Evolutionary conservation across 768 basidiomycete species (phyloP).

Genomic region (Phylloporus sp.): DNA sequence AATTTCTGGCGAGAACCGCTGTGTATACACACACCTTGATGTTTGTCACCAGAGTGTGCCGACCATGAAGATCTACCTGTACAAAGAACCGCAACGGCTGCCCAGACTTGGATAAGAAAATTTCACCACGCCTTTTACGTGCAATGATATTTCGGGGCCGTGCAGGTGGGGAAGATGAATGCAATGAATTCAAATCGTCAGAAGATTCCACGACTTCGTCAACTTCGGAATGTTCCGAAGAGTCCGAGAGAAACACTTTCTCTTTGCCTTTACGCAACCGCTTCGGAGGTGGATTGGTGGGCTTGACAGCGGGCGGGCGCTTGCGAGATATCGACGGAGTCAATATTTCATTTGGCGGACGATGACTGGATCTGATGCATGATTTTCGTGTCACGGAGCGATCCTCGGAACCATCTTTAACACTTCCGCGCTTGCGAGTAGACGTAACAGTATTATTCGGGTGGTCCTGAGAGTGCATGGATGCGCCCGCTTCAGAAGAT

Average conservation of each 20-base stretch:
- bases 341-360: conserved; percentile 3
- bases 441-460: neutral
- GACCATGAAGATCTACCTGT: conserved; percentile 58
- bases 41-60: conserved; percentile 42
- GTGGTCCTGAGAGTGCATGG: conserved; percentile 2
- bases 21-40: conserved; percentile 52
- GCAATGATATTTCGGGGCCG: conserved; percentile 12
- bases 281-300: conserved; percentile 14
- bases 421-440: conserved; percentile 4
- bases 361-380: conserved; percentile 3
- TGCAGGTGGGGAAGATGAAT: conserved; percentile 15
- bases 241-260: conserved; percentile 15
- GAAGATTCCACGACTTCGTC: conserved; percentile 13
- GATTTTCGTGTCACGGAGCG: conserved; percentile 3
- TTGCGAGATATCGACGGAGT: conserved; percentile 21
- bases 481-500: neutral
- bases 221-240: conserved; percentile 15
- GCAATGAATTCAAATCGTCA: conserved; percentile 5
- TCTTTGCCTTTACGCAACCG: conserved; percentile 29
- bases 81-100: conserved; percentile 54
- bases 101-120: conserved; percentile 45
- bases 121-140: conserved; percentile 22
- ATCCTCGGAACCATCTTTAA: conserved; percentile 7
- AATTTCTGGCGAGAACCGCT: neutral
- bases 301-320: conserved; percentile 15